phyloP scores from a whole-genome alignment of 148 eudicot species.

The Fagopyrum homotropicum region DNA sequence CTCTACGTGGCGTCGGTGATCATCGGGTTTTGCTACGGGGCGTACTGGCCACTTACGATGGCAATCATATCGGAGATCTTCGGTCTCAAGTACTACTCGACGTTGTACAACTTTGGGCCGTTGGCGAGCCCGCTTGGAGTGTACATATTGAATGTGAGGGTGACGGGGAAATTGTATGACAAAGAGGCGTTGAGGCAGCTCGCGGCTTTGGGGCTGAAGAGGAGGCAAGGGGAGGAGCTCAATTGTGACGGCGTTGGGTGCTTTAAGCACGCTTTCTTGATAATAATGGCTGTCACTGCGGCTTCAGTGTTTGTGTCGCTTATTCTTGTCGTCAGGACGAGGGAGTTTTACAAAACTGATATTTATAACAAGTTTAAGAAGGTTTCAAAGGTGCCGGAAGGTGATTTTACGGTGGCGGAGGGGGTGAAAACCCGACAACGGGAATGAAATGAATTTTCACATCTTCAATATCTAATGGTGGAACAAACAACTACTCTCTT shows the following conservation, averaged over 20 bases:
- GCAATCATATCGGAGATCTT: slow-evolving; percentile 32
- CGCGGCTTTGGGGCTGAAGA: slow-evolving; percentile 15
- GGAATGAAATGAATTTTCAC: too few species aligned
- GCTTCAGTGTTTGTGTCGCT: slow-evolving; percentile 19
- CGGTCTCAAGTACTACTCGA: slow-evolving; percentile 28
- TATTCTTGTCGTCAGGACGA: slow-evolving; percentile 23
- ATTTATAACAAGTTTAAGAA: slow-evolving; percentile 18
- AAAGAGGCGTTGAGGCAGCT: slow-evolving; percentile 22
- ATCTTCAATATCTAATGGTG: too few species aligned
- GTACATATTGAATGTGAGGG: slow-evolving; percentile 22
- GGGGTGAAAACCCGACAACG: too few species aligned
- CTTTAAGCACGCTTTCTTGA: slow-evolving; percentile 20
- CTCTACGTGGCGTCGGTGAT: slow-evolving; percentile 27
- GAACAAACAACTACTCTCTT: too few species aligned
- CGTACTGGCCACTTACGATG: slow-evolving; percentile 23
- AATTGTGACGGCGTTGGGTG: slow-evolving; percentile 19
- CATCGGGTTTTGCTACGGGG: slow-evolving; percentile 32
- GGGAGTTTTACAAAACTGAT: slow-evolving; percentile 24
- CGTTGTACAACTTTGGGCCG: slow-evolving; percentile 19
- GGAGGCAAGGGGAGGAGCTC: slow-evolving; percentile 20
- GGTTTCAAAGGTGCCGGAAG: not conserved
- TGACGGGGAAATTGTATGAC: slow-evolving; percentile 24
- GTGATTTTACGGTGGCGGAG: too few species aligned
- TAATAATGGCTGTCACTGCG: slow-evolving; percentile 21
- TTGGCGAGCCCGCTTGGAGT: slow-evolving; percentile 25